Conservation (phyloP, 2,329 filamentous ascomycete species). For the Colletotrichum melonis region DNA sequence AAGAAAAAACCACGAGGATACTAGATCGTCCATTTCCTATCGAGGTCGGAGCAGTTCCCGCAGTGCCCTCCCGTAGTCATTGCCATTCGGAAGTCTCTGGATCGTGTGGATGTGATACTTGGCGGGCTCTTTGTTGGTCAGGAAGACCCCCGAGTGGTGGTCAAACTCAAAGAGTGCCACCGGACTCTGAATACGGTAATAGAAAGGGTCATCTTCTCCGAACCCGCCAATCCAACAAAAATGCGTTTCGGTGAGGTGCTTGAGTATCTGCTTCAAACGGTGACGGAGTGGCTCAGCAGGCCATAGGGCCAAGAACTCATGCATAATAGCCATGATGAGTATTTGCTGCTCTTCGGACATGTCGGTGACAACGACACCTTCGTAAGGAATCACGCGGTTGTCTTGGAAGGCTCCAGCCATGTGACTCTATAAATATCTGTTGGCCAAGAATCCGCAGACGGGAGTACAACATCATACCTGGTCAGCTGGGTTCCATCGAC, state of each 20-base stretch:
- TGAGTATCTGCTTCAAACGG: conserved; percentile 53
- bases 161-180: conserved; percentile 83
- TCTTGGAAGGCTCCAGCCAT: background rate
- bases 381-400: background rate
- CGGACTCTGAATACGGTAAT: conserved; percentile 81
- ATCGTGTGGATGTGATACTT: conserved; percentile 86
- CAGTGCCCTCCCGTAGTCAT: conserved; percentile 76
- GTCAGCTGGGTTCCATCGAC: too few relatives aligned
- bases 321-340: background rate
- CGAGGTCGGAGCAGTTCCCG: conserved; percentile 46
- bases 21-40: background rate
- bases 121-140: conserved; percentile 77
- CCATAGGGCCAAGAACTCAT: background rate
- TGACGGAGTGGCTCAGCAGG: background rate
- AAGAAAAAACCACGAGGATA: background rate
- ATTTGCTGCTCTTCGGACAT: background rate
- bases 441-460: background rate
- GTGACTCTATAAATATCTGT: background rate
- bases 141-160: conserved; percentile 82
- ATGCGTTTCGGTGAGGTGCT: too few relatives aligned
- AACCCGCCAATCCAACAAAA: too few relatives aligned
- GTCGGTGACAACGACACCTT: background rate
- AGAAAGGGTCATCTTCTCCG: conserved; percentile 52
- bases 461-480: too few relatives aligned
- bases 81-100: conserved; percentile 77